A percentile compares a stretch with the other conserved stretches of the same genome.
phyloP scores from a whole-genome alignment of 2,329 filamentous ascomycete genomes.

The Cercospora sojina region DNA sequence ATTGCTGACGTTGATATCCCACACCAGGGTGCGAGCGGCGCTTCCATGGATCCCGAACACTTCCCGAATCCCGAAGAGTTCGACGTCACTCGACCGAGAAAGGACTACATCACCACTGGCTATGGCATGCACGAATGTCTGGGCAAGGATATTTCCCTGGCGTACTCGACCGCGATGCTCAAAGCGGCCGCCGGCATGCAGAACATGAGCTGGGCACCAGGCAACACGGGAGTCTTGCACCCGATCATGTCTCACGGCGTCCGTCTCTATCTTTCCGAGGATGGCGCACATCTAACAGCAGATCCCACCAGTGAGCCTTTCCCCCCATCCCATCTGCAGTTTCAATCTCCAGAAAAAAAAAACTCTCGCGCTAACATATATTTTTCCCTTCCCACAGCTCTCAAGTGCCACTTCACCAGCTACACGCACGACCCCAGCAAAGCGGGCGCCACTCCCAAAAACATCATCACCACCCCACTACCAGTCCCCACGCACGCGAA shows the following conservation, averaged over 20 bases:
- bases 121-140: not conserved
- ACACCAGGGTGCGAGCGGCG: not conserved
- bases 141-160: not conserved
- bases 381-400: not conserved
- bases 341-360: too few relatives aligned
- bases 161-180: not conserved
- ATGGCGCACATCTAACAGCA: not conserved
- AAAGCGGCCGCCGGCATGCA: not conserved
- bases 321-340: too few relatives aligned
- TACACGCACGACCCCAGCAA: not conserved
- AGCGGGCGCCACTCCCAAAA: not conserved
- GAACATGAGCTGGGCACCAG: not conserved
- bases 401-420: not conserved
- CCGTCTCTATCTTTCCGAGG: not conserved
- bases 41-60: not conserved
- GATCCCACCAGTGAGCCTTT: not conserved
- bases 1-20: not conserved
- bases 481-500: not conserved
- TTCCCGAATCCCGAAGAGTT: not conserved
- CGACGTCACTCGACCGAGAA: not conserved
- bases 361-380: too few relatives aligned
- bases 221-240: not conserved
- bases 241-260: not conserved
- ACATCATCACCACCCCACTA: not conserved
- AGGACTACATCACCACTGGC: not conserved